phyloP scores from a whole-genome alignment of 345 rosid genomes.

The Cardamine resedifolia region DNA sequence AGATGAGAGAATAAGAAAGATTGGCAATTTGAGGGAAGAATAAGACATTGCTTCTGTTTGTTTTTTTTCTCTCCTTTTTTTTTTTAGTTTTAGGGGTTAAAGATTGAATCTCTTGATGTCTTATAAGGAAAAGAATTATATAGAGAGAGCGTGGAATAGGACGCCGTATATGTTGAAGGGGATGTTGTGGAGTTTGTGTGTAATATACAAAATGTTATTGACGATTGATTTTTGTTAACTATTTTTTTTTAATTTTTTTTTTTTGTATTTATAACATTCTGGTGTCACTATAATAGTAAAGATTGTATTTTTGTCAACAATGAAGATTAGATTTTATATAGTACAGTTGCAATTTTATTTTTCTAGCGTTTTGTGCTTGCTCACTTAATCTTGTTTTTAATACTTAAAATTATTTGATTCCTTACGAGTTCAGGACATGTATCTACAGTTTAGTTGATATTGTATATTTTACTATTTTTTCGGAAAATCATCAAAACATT shows the following conservation, averaged over 20 bases:
- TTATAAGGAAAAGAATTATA: slow-evolving; percentile 1
- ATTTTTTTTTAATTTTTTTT: neutral
- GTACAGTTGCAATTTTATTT: neutral
- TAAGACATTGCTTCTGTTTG: slow-evolving; percentile 47
- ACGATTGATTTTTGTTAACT: slow-evolving; percentile 22
- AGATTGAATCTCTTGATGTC: slow-evolving; percentile 14
- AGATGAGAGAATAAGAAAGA: slow-evolving; percentile 54
- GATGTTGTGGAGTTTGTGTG: slow-evolving; percentile 5
- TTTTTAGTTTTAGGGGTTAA: slow-evolving; percentile 19
- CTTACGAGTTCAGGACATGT: neutral
- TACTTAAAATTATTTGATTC: neutral
- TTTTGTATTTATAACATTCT: neutral
- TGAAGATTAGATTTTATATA: neutral
- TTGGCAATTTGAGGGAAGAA: slow-evolving; percentile 50
- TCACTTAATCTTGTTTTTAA: neutral
- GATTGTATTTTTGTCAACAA: neutral
- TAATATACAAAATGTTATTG: slow-evolving; percentile 11
- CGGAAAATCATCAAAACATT: neutral
- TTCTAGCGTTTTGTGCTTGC: neutral
- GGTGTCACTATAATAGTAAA: slow-evolving; percentile 21
- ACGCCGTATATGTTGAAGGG: neutral
- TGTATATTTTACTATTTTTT: no score
- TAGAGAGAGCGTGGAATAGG: neutral
- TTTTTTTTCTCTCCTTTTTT: neutral
- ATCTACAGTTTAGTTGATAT: neutral